These are phyloP conservation scores for Russula vinacea DNA, from an alignment of 768 basidiomycete species.

Conservation along the genomic window DNA sequence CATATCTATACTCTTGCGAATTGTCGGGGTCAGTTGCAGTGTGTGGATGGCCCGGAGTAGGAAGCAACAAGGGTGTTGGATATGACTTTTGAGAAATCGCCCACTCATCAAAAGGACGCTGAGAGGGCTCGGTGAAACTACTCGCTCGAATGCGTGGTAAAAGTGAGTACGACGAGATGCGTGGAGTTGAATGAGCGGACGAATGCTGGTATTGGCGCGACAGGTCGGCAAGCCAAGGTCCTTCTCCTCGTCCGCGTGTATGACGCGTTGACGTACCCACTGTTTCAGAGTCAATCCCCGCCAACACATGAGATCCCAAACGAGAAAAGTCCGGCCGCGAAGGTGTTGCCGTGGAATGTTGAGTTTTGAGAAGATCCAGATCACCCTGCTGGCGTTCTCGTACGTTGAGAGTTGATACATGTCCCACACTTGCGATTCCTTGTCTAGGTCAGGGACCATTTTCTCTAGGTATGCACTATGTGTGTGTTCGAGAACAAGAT, in stretches of 20 bases:
- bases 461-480: constrained; percentile 23
- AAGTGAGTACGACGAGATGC: constrained; percentile 3
- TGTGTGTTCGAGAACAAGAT: background rate
- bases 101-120: constrained; percentile 2
- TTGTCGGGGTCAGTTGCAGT: background rate
- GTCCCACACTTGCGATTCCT: constrained; percentile 4
- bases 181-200: background rate
- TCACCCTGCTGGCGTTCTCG: background rate
- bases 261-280: constrained; percentile 5
- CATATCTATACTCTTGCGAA: background rate
- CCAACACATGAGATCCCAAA: background rate
- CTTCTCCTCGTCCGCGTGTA: constrained; percentile 2
- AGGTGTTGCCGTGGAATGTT: background rate
- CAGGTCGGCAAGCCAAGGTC: constrained; percentile 6
- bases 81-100: constrained; percentile 1
- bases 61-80: background rate
- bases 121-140: background rate
- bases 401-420: background rate
- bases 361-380: background rate
- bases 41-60: background rate
- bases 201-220: constrained; percentile 11
- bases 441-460: constrained; percentile 16
- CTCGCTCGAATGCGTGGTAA: constrained; percentile 7
- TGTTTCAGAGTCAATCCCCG: background rate
- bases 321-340: constrained; percentile 4